These are phyloP conservation scores for Nicotiana knightiana DNA, from an alignment of 257 asterid species.

Conservation along the genomic window DNA sequence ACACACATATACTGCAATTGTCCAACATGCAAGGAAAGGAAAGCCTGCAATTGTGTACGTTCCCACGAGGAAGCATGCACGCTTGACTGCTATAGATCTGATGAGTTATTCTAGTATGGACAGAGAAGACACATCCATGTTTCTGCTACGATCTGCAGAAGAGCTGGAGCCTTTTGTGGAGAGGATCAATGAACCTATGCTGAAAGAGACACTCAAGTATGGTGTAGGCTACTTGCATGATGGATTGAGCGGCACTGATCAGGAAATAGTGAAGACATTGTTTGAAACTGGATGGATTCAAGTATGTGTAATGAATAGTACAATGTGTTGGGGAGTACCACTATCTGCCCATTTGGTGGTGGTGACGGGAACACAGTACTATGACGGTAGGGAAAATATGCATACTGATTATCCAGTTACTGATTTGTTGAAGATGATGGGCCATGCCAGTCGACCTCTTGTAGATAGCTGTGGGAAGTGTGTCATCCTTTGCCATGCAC, in stretches of 20 bases:
- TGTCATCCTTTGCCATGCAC: slow-evolving; percentile 46
- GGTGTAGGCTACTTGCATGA: slow-evolving; percentile 45
- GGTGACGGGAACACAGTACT: slow-evolving; percentile 41
- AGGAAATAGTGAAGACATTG: slow-evolving; percentile 33
- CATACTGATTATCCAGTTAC: slow-evolving; percentile 40
- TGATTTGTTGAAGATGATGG: slow-evolving; percentile 43
- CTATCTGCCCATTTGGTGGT: slow-evolving; percentile 38
- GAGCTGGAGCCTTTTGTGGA: slow-evolving; percentile 32
- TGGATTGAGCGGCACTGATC: slow-evolving; percentile 32
- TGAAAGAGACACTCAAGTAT: slow-evolving; percentile 24
- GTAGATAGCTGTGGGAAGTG: slow-evolving; percentile 37
- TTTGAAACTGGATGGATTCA: slow-evolving; percentile 41
- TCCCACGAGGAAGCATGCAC: slow-evolving; percentile 42
- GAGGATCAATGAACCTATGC: slow-evolving; percentile 29
- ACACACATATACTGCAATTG: slow-evolving; percentile 37
- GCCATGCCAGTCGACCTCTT: slow-evolving; percentile 46
- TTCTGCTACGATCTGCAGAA: slow-evolving; percentile 22
- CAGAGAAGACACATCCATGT: slow-evolving; percentile 21
- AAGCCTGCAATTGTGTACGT: slow-evolving; percentile 41
- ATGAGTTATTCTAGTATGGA: slow-evolving; percentile 31
- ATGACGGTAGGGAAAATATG: slow-evolving; percentile 37
- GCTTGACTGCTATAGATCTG: slow-evolving; percentile 40
- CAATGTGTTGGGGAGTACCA: slow-evolving; percentile 42
- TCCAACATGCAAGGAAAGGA: slow-evolving; percentile 33
- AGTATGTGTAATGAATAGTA: slow-evolving; percentile 40